Evolutionary conservation across 73 alveolate species (phyloP).

Genomic region (Tetrahymena malaccensis): DNA sequence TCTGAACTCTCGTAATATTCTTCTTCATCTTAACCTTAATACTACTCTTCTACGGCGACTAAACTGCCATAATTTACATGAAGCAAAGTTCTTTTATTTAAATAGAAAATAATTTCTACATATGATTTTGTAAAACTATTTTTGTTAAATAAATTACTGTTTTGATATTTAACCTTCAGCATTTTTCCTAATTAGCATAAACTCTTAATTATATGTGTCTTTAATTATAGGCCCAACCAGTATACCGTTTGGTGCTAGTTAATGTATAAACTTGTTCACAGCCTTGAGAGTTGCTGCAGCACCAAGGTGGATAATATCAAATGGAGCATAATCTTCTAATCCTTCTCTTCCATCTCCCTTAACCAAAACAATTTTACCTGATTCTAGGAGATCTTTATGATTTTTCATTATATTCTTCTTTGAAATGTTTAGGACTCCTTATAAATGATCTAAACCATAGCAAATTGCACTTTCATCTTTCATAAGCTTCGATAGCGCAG

Average conservation of each 20-base stretch:
- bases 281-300: slow-evolving; percentile 62
- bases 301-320: slow-evolving; percentile 85
- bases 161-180: neutral
- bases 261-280: neutral
- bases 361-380: slow-evolving; percentile 35
- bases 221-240: neutral
- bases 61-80: neutral
- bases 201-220: neutral
- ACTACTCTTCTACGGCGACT: neutral
- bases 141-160: neutral
- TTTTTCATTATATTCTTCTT: slow-evolving; percentile 19
- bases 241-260: neutral
- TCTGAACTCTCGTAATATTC: neutral
- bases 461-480: slow-evolving; percentile 47
- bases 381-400: neutral
- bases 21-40: neutral
- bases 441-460: slow-evolving; percentile 80
- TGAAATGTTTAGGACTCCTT: slow-evolving; percentile 40
- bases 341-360: slow-evolving; percentile 86
- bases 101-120: neutral
- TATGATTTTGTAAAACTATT: neutral
- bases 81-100: neutral
- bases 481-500: slow-evolving; percentile 47
- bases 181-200: neutral
- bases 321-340: slow-evolving; percentile 67